Base-by-base conservation (phyloP, 805 yeast species). In the Schwanniomyces yamadae region DNA sequence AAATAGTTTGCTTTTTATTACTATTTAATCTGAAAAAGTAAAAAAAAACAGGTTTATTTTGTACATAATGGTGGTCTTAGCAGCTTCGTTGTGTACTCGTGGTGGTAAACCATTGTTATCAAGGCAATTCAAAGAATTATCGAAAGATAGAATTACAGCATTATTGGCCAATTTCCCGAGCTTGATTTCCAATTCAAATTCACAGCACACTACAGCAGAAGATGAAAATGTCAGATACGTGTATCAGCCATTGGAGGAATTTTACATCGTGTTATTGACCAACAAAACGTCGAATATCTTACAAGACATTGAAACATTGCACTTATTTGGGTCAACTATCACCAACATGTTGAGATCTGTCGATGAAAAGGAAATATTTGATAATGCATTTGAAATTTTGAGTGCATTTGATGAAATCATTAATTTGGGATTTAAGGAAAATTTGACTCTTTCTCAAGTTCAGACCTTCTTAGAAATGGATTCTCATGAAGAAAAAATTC, bases 401-500 rank as follows among this genome's bases (percentile, higher is more conserved):
- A 78, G 84, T 55, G 95, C 97, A 3, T 91, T 93, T 54, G 99
- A 93, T 61, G 99, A 93, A 65, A 85, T 93, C 37, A 80, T 93
- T 49, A 80, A 80, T 35, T 71, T 87, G 64, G 99, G 99, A 12
- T 88, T 83, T 69, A 80, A 86, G 47, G 99, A 93, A 61, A 84
- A 88, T 61, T 68, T 91, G 46, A 78, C 93, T 1, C 59, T 83
- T 46, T 61, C 80, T 41, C 98, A 93, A 67, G 84, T 93, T 45
- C 80, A 78, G 59, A 86, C 95, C 9, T 91, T 86, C 64, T 71
- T 93, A 68, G 91, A 88, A 57, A 91, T 93, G 98, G 98, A 93
- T 65, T 85, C 95, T 26, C 97, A 93, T 60, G 99, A 93, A 66
- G 99, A 93, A 67, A 91, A 87, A 71, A 91, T 95, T 56, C 98